These are phyloP conservation scores for Venturia carpophila DNA, from an alignment of 2,329 filamentous ascomycete genomes.

Conservation along the genomic window DNA sequence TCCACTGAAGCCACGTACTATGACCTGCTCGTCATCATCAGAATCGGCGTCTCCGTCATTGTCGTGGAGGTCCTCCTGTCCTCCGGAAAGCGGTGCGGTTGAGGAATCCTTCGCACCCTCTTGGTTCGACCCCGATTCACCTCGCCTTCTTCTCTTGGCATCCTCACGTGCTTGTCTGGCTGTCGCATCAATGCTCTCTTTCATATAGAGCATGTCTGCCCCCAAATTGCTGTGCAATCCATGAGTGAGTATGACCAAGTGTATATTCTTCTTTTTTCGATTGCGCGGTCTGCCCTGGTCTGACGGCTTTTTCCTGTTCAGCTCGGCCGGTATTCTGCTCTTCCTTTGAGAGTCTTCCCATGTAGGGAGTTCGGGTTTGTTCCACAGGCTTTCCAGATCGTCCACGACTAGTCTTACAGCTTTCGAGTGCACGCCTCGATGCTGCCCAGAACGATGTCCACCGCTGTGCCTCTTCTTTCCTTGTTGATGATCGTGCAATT, in stretches of 20 bases:
- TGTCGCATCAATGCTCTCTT: constrained; percentile 89
- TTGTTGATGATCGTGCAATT: constrained; percentile 68
- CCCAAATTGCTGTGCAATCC: constrained; percentile 93
- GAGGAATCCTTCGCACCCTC: constrained; percentile 23
- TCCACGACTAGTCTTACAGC: constrained; percentile 73
- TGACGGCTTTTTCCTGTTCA: constrained; percentile 19
- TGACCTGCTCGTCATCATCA: constrained; percentile 72
- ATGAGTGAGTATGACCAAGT: constrained; percentile 88
- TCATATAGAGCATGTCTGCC: constrained; percentile 92
- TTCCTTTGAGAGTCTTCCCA: constrained; percentile 38
- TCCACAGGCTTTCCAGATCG: constrained; percentile 86
- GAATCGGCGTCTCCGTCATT: constrained; percentile 42
- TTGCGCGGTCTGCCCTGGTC: constrained; percentile 20
- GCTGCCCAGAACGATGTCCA: constrained; percentile 50
- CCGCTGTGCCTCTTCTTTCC: constrained; percentile 43
- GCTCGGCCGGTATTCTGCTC: constrained; percentile 21
- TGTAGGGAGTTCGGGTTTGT: constrained; percentile 73
- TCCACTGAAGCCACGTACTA: constrained; percentile 82
- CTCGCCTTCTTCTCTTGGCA: constrained; percentile 45
- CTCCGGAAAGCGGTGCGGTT: constrained; percentile 42
- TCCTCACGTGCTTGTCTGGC: constrained; percentile 66
- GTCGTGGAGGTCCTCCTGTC: constrained; percentile 40
- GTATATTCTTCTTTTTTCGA: constrained; percentile 66
- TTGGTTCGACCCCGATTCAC: constrained; percentile 30
- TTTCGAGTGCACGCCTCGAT: constrained; percentile 72